Evolutionary conservation across 306 rosid species (phyloP), one percentile per base, ranked within the genome.

Genomic region (Quercus suber): DNA sequence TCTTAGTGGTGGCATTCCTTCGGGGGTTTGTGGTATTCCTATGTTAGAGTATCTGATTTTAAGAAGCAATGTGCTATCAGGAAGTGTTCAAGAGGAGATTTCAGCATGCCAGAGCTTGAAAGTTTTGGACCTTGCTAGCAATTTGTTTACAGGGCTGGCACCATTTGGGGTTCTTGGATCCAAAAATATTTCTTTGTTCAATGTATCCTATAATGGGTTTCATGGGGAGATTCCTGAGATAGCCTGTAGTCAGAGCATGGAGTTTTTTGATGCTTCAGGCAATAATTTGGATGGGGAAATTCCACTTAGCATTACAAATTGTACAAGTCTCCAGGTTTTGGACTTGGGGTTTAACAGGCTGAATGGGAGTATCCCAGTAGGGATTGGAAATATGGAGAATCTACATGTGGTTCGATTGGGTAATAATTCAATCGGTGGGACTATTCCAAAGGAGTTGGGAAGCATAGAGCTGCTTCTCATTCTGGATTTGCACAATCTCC

Each of bases 201-300:
- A 93, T 81, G 79, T 90, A 55, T 96, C 99, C 0, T 65, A 80
- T 73, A 96, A 96, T 75, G 77, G 77, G 60, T 91, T 96, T 79
- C 79, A 20, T 65, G 99, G 99, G 77, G 72, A 83, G 73, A 82
- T 96, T 82, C 92, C 92, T 60, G 93, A 83, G 52, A 37, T 89
- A 68, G 5, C 84, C 23, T 93, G 99, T 78, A 87, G 98, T 80
- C 92, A 79, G 79, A 83, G 79, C 71, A 76, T 96, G 81, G 93
- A 91, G 87, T 37, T 88, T 81, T 85, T 90, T 21, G 96, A 93
- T 84, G 97, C 91, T 88, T 96, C 99, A 8, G 80, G 87, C 73
- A 96, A 91, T 89, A 59, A 43, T 76, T 89, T 96, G 80, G 94
- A 87, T 76, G 99, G 99, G 71, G 93, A 80, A 82, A 81, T 96